phyloP scores from a whole-genome alignment of 495 filamentous ascomycete species.

The Podospora pseudoanserina region DNA sequence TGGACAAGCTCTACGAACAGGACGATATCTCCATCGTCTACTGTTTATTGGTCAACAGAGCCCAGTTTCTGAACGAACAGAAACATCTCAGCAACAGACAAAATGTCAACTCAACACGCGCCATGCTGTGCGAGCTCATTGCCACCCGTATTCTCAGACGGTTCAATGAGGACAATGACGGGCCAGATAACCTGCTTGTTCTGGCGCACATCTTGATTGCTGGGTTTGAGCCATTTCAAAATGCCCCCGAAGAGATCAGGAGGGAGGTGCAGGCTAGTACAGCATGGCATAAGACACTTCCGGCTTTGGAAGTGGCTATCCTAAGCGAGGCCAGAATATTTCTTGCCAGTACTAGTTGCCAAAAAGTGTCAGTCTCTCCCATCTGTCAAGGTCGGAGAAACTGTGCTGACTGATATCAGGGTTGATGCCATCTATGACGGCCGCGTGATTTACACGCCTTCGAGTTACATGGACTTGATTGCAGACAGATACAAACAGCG shows the following conservation, averaged over 20 bases:
- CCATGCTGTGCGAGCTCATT: slow-evolving; percentile 64
- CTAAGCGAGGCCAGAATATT: slow-evolving; percentile 65
- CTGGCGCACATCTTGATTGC: slow-evolving; percentile 68
- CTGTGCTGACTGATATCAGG: slow-evolving; percentile 21
- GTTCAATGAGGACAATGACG: slow-evolving; percentile 64
- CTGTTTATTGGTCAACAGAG: slow-evolving; percentile 67
- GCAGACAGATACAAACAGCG: slow-evolving; percentile 71
- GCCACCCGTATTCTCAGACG: slow-evolving; percentile 62
- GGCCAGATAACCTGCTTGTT: slow-evolving; percentile 55
- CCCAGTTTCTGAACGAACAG: slow-evolving; percentile 66
- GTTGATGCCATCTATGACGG: slow-evolving; percentile 68
- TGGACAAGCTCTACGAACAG: slow-evolving; percentile 65
- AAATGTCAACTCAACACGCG: slow-evolving; percentile 64
- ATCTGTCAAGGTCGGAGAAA: neutral
- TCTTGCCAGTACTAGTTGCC: slow-evolving; percentile 62
- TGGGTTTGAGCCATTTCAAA: slow-evolving; percentile 70
- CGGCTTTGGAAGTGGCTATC: slow-evolving; percentile 67
- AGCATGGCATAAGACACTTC: slow-evolving; percentile 57
- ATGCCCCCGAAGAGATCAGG: slow-evolving; percentile 57
- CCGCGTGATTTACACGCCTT: slow-evolving; percentile 65
- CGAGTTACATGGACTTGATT: slow-evolving; percentile 64
- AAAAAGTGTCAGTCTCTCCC: slow-evolving; percentile 51
- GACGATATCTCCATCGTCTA: slow-evolving; percentile 67
- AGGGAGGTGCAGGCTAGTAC: slow-evolving; percentile 44
- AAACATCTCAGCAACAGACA: slow-evolving; percentile 61